Conservation (phyloP, 345 rosid genomes). For the Eucalyptus fibrosa region DNA sequence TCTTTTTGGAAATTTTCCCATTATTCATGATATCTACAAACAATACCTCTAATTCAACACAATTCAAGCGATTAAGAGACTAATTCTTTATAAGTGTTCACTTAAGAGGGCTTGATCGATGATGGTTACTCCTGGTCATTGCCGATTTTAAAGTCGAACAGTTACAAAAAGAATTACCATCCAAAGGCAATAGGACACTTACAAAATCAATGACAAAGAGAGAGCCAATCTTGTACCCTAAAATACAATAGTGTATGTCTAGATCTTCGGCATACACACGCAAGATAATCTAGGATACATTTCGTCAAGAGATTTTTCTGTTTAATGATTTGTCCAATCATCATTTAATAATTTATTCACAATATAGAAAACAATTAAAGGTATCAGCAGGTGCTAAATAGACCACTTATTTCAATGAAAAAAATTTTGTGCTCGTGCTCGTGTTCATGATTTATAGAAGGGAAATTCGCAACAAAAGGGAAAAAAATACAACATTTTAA, state of each 20-base stretch:
- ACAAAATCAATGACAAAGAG: neutral
- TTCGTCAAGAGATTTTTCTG: neutral
- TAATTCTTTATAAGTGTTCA: too few species aligned
- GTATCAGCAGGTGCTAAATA: neutral
- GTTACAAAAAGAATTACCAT: too few species aligned
- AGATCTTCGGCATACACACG: accelerated
- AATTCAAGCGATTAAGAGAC: neutral
- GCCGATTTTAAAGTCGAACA: too few species aligned
- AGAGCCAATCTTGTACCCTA: neutral
- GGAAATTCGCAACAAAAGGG: neutral
- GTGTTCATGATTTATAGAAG: neutral
- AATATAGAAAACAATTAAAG: neutral
- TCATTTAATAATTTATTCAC: neutral
- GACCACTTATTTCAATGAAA: neutral
- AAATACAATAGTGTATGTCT: neutral
- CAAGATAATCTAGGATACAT: neutral
- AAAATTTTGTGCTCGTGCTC: neutral
- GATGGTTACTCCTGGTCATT: too few species aligned
- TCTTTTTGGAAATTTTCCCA: accelerated
- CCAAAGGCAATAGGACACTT: neutral
- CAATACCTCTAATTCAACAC: neutral
- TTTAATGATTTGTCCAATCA: neutral
- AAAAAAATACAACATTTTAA: neutral
- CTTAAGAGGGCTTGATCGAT: too few species aligned
- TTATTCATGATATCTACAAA: too few species aligned